These are phyloP conservation scores for Neonectria magnoliae DNA, from an alignment of 2,329 filamentous ascomycete genomes.

Conservation along the genomic window DNA sequence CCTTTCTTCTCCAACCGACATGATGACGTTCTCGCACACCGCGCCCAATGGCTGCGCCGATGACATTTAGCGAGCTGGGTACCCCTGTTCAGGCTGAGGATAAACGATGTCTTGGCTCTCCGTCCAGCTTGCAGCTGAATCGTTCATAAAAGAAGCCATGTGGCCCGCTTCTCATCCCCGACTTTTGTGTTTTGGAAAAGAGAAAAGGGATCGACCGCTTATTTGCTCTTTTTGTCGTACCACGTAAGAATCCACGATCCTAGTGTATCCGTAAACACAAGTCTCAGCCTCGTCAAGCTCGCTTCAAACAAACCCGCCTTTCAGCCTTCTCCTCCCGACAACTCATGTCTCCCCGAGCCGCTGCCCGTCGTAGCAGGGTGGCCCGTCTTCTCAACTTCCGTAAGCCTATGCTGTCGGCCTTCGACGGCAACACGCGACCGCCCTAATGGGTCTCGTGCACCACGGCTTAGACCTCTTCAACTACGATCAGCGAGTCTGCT, in stretches of 20 bases:
- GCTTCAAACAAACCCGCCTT: not conserved
- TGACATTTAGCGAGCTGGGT: constrained; percentile 17
- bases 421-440: constrained; percentile 38
- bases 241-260: constrained; percentile 1
- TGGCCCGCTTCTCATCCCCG: constrained; percentile 16
- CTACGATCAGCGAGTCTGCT: constrained; percentile 48
- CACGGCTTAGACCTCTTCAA: constrained; percentile 50
- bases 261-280: not conserved
- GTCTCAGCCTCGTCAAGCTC: not conserved
- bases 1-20: not conserved
- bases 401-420: constrained; percentile 37
- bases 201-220: not conserved
- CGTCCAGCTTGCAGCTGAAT: constrained; percentile 11
- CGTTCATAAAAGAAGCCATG: constrained; percentile 30
- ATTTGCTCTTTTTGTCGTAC: not conserved
- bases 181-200: constrained; percentile 1
- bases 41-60: constrained; percentile 11
- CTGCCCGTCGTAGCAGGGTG: constrained; percentile 38
- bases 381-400: constrained; percentile 36
- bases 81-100: constrained; percentile 27
- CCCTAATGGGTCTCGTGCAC: constrained; percentile 40
- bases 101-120: constrained; percentile 27
- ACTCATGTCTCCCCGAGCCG: constrained; percentile 37
- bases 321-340: constrained; percentile 5
- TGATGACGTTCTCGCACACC: constrained; percentile 10